These are phyloP conservation scores for Candida sp. DNA, from an alignment of 1,139 yeast species.

Conservation along the genomic window DNA sequence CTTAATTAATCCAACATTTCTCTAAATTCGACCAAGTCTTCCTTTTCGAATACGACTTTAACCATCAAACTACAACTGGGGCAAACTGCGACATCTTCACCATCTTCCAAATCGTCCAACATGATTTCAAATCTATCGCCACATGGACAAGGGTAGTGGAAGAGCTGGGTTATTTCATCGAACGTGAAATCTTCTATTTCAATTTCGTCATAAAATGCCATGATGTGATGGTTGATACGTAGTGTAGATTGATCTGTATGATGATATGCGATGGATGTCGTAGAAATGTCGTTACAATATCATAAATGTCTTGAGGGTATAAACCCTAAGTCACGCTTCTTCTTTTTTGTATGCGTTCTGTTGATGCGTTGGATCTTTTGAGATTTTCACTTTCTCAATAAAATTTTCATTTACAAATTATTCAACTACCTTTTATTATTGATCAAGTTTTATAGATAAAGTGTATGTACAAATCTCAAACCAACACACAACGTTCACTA, in stretches of 20 bases:
- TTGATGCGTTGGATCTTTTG: background rate
- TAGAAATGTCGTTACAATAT: background rate
- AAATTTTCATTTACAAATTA: background rate
- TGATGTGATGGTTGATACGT: slow-evolving; percentile 7
- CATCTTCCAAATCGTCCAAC: slow-evolving; percentile 83
- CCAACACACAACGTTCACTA: no score
- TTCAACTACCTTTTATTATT: background rate
- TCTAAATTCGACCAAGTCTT: slow-evolving; percentile 36
- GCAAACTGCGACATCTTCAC: slow-evolving; percentile 93
- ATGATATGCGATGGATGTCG: background rate
- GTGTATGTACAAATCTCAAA: background rate
- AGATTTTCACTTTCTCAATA: background rate
- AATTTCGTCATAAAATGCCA: slow-evolving; percentile 84
- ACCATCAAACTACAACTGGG: slow-evolving; percentile 96
- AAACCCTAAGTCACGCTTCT: no score
- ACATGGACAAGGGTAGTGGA: slow-evolving; percentile 97
- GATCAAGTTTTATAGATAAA: slow-evolving; percentile 1
- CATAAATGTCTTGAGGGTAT: background rate
- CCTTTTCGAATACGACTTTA: slow-evolving; percentile 77
- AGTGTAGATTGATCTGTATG: background rate
- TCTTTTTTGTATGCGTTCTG: background rate
- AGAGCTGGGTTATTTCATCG: slow-evolving; percentile 74
- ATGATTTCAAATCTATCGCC: slow-evolving; percentile 91
- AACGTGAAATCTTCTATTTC: slow-evolving; percentile 97
- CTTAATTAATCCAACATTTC: slow-evolving; percentile 7